Evolutionary conservation across 805 yeast genomes (phyloP).

Genomic region (Suhomyces xylopsoci): DNA sequence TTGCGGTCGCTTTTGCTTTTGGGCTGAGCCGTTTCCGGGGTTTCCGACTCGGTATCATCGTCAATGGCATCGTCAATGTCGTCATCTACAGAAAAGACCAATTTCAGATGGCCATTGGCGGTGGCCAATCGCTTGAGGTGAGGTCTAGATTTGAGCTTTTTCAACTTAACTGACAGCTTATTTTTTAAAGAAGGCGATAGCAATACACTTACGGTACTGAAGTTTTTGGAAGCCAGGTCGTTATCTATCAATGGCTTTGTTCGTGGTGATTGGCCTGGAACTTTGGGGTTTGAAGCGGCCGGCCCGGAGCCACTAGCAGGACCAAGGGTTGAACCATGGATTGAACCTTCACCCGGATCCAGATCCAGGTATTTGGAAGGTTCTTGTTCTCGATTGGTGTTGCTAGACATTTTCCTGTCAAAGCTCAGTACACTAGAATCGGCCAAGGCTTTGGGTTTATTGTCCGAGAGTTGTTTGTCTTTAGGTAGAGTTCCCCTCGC

Average conservation of each 20-base stretch:
- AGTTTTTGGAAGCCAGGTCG: slow-evolving; percentile 1
- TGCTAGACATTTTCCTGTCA: not conserved
- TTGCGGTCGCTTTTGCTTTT: slow-evolving; percentile 22
- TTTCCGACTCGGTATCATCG: slow-evolving; percentile 30
- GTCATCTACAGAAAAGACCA: slow-evolving; percentile 77
- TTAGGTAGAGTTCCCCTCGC: not conserved
- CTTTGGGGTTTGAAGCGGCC: not conserved
- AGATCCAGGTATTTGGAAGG: not conserved
- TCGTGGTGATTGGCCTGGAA: not conserved
- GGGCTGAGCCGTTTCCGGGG: slow-evolving; percentile 40
- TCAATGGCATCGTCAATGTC: slow-evolving; percentile 61
- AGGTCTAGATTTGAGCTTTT: slow-evolving; percentile 26
- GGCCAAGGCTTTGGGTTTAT: not conserved
- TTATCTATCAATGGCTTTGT: not conserved
- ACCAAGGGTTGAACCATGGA: not conserved
- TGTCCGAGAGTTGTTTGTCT: not conserved
- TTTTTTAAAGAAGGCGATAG: slow-evolving; percentile 14
- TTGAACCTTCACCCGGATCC: not conserved
- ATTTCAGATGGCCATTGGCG: slow-evolving; percentile 19
- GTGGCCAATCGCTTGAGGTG: slow-evolving; percentile 27
- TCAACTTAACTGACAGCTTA: slow-evolving; percentile 13
- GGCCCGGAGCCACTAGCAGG: not conserved
- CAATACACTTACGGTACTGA: slow-evolving; percentile 8
- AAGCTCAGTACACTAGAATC: not conserved
- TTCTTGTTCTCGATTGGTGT: not conserved